These are phyloP conservation scores for Cubamyces sp. DNA, from an alignment of 768 basidiomycete species.

Conservation along the genomic window DNA sequence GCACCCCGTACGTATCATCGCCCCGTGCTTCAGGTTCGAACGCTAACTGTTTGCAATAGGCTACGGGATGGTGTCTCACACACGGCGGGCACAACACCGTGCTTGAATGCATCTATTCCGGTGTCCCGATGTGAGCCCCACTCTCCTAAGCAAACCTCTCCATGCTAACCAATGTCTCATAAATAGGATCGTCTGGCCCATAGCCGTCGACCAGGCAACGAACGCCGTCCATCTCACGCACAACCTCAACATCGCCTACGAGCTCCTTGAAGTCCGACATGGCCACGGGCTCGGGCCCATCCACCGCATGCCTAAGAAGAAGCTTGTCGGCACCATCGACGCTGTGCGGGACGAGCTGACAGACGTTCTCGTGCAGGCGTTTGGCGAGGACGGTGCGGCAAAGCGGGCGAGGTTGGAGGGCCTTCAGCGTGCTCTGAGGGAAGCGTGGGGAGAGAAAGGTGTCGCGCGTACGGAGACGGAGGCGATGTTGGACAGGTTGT, in stretches of 20 bases:
- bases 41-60: neutral
- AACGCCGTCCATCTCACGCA: slow-evolving; percentile 28
- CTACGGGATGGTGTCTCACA: slow-evolving; percentile 22
- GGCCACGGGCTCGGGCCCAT: slow-evolving; percentile 13
- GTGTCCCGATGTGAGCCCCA: slow-evolving; percentile 26
- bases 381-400: slow-evolving; percentile 30
- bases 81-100: slow-evolving; percentile 26
- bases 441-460: slow-evolving; percentile 11
- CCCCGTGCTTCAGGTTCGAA: neutral
- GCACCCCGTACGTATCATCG: neutral
- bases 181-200: slow-evolving; percentile 34
- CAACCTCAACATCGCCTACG: slow-evolving; percentile 32
- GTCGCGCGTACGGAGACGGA: slow-evolving; percentile 1
- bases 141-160: neutral
- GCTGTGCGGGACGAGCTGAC: slow-evolving; percentile 27
- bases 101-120: slow-evolving; percentile 25
- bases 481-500: slow-evolving; percentile 3
- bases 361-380: slow-evolving; percentile 26
- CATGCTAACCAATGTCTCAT: neutral
- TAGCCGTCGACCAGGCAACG: slow-evolving; percentile 25
- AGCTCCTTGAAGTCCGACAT: slow-evolving; percentile 30
- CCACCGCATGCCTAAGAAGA: slow-evolving; percentile 14
- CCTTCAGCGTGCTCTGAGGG: neutral
- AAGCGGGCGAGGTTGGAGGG: slow-evolving; percentile 27
- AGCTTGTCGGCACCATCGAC: slow-evolving; percentile 29